These are phyloP conservation scores for Gossypium sturtianum DNA, from an alignment of 345 rosid genomes.

Conservation along the genomic window DNA sequence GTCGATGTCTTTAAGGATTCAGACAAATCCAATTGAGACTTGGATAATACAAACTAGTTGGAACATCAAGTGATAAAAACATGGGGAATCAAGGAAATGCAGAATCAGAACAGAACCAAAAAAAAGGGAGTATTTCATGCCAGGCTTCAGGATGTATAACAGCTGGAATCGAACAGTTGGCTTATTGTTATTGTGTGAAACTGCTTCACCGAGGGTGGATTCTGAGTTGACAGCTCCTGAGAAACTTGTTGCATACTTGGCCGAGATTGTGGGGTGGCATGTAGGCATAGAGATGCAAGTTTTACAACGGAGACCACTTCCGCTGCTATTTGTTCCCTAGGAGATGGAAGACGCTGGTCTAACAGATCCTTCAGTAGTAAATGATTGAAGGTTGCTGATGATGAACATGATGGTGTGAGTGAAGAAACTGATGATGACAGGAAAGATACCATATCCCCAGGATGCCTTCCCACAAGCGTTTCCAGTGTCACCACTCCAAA, in stretches of 20 bases:
- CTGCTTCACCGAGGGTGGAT: not conserved
- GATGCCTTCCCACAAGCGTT: not conserved
- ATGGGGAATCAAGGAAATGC: not conserved
- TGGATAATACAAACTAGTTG: not conserved
- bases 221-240: not conserved
- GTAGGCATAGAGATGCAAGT: not conserved
- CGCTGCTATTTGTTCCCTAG: no score
- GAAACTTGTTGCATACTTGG: not conserved
- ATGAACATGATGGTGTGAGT: not conserved
- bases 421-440: not conserved
- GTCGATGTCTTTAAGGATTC: not conserved
- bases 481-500: not conserved
- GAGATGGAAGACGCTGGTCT: no score
- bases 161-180: not conserved
- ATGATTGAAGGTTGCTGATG: no score
- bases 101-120: not conserved
- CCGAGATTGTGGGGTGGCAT: not conserved
- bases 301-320: not conserved
- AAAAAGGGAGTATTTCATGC: not conserved
- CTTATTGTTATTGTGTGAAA: not conserved
- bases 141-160: not conserved
- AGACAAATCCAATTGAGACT: not conserved
- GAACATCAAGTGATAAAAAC: not conserved
- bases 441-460: not conserved
- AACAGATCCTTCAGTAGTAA: no score